Evolutionary conservation across 768 basidiomycete genomes (phyloP).

Genomic region (Panaeolus cyanescens): DNA sequence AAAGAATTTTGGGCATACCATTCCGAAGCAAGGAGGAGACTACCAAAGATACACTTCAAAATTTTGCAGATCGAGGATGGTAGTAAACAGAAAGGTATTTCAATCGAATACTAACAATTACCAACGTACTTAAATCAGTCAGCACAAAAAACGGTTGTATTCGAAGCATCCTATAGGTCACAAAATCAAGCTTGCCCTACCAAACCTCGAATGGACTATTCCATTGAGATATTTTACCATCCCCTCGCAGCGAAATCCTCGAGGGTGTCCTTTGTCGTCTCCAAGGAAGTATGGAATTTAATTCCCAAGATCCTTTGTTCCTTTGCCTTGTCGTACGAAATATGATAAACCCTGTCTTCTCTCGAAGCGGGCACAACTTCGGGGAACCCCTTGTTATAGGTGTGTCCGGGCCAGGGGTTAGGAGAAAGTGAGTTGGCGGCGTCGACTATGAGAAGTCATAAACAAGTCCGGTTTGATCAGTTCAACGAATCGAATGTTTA

Average conservation of each 20-base stretch:
- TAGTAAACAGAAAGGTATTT: too few species aligned
- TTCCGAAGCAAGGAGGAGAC: constrained; percentile 28
- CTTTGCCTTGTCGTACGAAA: constrained; percentile 27
- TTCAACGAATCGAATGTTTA: neutral
- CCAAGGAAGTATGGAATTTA: constrained; percentile 25
- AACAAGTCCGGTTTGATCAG: neutral
- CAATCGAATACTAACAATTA: too few species aligned
- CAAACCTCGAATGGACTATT: too few species aligned
- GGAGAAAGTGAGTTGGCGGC: neutral
- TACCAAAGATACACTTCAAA: constrained; percentile 26
- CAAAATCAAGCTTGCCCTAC: too few species aligned
- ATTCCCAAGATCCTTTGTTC: constrained; percentile 28
- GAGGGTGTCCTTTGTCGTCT: constrained; percentile 28
- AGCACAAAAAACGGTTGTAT: too few species aligned
- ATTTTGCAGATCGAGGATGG: constrained; percentile 33
- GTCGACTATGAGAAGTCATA: neutral
- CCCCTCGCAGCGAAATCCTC: constrained; percentile 29
- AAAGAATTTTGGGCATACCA: constrained; percentile 27
- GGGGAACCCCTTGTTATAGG: neutral
- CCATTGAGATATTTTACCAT: constrained; percentile 26
- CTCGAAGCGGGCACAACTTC: neutral
- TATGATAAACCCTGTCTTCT: constrained; percentile 28
- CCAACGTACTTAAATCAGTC: too few species aligned
- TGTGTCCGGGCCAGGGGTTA: neutral
- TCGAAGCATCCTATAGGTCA: too few species aligned